A percentile compares a stretch with the other conserved stretches of the same genome.
These are phyloP conservation scores for Oryza punctata DNA, from an alignment of 176 grass and related monocot species.

Conservation along the genomic window DNA sequence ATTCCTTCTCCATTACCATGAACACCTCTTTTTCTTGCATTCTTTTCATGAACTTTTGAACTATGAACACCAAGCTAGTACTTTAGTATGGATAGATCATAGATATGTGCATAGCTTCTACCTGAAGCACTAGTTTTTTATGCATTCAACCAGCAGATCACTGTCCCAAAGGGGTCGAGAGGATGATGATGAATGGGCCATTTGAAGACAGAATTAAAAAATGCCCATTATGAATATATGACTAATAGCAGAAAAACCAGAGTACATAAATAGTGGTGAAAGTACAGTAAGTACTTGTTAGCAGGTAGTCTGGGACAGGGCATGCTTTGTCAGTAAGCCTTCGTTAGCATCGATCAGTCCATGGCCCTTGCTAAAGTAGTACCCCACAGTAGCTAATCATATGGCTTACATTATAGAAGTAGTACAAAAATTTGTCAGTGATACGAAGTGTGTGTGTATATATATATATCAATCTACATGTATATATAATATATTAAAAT, in stretches of 20 bases:
- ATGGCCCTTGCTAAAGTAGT: slow-evolving; percentile 24
- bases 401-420: not conserved
- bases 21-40: not conserved
- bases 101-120: slow-evolving; percentile 19
- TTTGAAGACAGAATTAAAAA: not conserved
- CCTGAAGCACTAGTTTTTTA: slow-evolving; percentile 34
- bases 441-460: too few relatives aligned
- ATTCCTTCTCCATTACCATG: not conserved
- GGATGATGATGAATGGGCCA: slow-evolving; percentile 2
- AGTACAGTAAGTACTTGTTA: not conserved
- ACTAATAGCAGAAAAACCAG: not conserved
- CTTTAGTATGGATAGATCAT: not conserved
- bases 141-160: not conserved
- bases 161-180: not conserved
- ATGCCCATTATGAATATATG: not conserved
- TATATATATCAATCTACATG: not conserved
- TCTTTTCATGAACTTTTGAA: slow-evolving; percentile 13
- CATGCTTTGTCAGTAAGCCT: slow-evolving; percentile 23
- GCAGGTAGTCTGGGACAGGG: not conserved
- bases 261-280: not conserved
- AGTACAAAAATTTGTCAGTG: not conserved
- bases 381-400: slow-evolving; percentile 9
- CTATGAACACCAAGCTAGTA: not conserved
- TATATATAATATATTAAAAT: not conserved
- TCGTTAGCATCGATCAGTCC: not conserved